Conservation (phyloP, 176 grass and related monocot genomes). For the Rhipidocladum racemiflorum region DNA sequence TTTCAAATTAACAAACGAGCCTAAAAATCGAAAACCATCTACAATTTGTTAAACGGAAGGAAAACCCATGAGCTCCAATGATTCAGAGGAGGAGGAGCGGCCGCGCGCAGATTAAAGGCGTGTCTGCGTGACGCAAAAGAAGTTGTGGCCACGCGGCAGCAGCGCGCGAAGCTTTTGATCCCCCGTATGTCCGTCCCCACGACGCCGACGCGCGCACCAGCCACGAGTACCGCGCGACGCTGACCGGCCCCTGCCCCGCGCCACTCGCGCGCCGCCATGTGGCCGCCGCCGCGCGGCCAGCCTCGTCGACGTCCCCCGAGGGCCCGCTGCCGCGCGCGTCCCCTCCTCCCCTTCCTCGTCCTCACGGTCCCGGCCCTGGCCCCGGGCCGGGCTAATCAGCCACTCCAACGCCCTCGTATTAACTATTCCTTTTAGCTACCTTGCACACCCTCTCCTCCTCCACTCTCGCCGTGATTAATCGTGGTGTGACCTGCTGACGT, state of each 20-base stretch:
- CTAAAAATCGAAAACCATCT: no score
- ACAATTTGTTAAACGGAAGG: no score
- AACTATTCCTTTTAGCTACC: background rate
- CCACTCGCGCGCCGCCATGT: slow-evolving; percentile 18
- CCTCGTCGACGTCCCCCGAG: slow-evolving; percentile 22
- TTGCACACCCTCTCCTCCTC: slow-evolving; percentile 12
- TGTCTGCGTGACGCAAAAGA: background rate
- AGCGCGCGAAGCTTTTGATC: background rate
- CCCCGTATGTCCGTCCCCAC: background rate
- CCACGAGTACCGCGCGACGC: slow-evolving; percentile 36
- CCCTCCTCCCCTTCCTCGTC: background rate
- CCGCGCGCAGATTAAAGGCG: background rate
- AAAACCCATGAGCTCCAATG: background rate
- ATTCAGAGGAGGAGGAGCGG: background rate
- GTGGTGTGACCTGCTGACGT: slow-evolving; percentile 17
- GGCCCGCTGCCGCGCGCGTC: slow-evolving; percentile 10
- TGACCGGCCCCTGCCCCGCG: background rate
- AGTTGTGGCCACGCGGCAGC: slow-evolving; percentile 28
- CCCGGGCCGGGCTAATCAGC: background rate
- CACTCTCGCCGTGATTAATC: slow-evolving; percentile 29
- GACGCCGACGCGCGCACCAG: slow-evolving; percentile 24
- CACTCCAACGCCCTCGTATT: background rate
- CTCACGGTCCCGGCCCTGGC: background rate
- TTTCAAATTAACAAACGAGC: no score
- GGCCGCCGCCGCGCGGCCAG: background rate